These are phyloP conservation scores for Candida namnaoensis DNA, from an alignment of 805 yeast species.

Conservation along the genomic window DNA sequence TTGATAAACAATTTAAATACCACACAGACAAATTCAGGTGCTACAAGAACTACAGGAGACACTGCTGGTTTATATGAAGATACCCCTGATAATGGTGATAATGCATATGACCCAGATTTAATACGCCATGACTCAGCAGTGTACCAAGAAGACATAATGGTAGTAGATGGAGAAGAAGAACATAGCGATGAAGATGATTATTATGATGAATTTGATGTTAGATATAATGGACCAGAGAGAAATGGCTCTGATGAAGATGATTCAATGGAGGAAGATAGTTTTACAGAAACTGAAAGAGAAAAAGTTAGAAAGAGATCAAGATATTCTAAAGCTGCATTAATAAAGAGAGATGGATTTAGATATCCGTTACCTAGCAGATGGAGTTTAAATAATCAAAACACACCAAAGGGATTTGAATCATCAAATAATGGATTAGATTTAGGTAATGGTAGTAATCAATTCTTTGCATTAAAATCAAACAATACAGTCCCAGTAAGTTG, in stretches of 20 bases:
- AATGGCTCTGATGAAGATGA: background rate
- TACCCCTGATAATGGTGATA: background rate
- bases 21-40: background rate
- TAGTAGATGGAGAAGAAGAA: slow-evolving; percentile 1
- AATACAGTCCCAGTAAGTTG: slow-evolving; percentile 26
- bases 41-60: background rate
- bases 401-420: background rate
- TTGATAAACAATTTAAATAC: no score
- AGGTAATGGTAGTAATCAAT: slow-evolving; percentile 8
- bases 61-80: slow-evolving; percentile 1
- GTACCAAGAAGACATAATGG: background rate
- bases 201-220: slow-evolving; percentile 1
- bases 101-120: slow-evolving; percentile 1
- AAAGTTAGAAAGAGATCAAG: slow-evolving; percentile 18
- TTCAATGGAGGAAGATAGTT: slow-evolving; percentile 14
- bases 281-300: slow-evolving; percentile 17
- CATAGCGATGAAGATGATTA: slow-evolving; percentile 1
- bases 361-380: slow-evolving; percentile 16
- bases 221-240: background rate
- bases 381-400: slow-evolving; percentile 1
- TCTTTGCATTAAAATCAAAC: slow-evolving; percentile 21
- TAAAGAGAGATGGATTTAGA: background rate
- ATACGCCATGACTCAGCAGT: background rate
- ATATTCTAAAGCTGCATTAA: background rate
- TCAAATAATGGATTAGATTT: no score